Conservation (phyloP, 2,329 filamentous ascomycete species). For the Apiospora saccharicola region DNA sequence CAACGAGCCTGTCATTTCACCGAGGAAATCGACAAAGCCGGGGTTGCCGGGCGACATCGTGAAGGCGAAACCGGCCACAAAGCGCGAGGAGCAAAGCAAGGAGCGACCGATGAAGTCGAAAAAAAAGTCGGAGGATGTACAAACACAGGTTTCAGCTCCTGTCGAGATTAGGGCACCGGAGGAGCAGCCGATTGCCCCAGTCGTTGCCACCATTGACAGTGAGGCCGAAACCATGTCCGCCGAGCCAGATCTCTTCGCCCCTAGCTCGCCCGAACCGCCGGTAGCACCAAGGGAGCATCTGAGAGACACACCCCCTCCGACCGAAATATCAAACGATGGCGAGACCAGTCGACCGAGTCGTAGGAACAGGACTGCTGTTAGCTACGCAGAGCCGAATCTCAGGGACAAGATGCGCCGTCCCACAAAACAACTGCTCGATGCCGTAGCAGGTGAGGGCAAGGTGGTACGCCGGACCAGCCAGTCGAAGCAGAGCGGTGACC, state of each 20-base stretch:
- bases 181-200: constrained; percentile 28
- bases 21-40: constrained; percentile 57
- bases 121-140: constrained; percentile 31
- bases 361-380: constrained; percentile 72
- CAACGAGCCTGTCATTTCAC: constrained; percentile 66
- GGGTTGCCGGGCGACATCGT: constrained; percentile 46
- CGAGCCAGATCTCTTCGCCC: constrained; percentile 52
- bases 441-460: constrained; percentile 71
- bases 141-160: constrained; percentile 28
- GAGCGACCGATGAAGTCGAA: constrained; percentile 30
- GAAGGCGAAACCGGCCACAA: constrained; percentile 48
- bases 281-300: constrained; percentile 41
- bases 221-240: constrained; percentile 45
- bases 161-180: constrained; percentile 41
- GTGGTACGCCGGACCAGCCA: constrained; percentile 53
- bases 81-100: constrained; percentile 31
- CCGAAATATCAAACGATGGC: constrained; percentile 61
- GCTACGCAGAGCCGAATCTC: constrained; percentile 83
- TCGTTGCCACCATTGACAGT: constrained; percentile 35
- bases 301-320: constrained; percentile 66
- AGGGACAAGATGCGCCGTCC: constrained; percentile 85
- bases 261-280: constrained; percentile 57
- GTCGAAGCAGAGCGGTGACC: constrained; percentile 40
- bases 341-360: constrained; percentile 71
- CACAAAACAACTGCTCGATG: constrained; percentile 77